Base-by-base conservation (phyloP, 2,329 filamentous ascomycete genomes). In the Cercospora sp. region DNA sequence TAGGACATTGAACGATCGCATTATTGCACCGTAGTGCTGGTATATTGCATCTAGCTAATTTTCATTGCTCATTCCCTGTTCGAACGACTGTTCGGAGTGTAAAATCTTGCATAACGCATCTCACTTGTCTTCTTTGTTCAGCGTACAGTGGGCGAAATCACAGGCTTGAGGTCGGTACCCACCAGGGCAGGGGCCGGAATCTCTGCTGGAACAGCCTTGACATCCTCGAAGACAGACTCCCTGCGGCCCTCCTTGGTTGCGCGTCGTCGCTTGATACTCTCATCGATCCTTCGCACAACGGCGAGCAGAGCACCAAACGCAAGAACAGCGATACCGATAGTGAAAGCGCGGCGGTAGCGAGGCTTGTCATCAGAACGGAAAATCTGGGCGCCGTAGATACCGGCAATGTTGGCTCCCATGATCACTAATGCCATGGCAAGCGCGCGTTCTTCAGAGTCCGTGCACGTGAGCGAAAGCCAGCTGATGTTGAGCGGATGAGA, bases 371-470 rank as follows among this genome's bases (percentile, higher is more conserved):
- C 84, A 0, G 77, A 70, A 23, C 84, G 84, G 81, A 88, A 89
- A 68, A 89, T 84, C 73, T 89, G 86, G 0, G 85, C 85, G 3
- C 87, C 87, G 64, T 87, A 86, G 62, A 89, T 88, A 23, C 86
- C 86, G 0, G 86, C 86, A 28, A 85, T 85, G 71, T 89, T 89
- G 59, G 86, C 87, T 20, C 84, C 84, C 86, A 88, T 88, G 68
- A 89, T 87, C 62, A 88, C 81, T 77, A 85, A 80, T 7, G 86
- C 86, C 87, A 88, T 88, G 10, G 86, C 85, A 0, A 89, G 79
- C 0, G 86, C 85, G 60, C 86, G 79, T 71, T 88, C 84, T 69
- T 88, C 86, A 0, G 86, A 87, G 62, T 87, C 85, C 0, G 81
- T 80, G 73, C 86, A 87, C 2, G 84, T 82, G 0, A 88, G 78